Evolutionary conservation across 2,329 filamentous ascomycete genomes (phyloP), one percentile per base, ranked within the genome.

Genomic region (Verticillium longisporum): DNA sequence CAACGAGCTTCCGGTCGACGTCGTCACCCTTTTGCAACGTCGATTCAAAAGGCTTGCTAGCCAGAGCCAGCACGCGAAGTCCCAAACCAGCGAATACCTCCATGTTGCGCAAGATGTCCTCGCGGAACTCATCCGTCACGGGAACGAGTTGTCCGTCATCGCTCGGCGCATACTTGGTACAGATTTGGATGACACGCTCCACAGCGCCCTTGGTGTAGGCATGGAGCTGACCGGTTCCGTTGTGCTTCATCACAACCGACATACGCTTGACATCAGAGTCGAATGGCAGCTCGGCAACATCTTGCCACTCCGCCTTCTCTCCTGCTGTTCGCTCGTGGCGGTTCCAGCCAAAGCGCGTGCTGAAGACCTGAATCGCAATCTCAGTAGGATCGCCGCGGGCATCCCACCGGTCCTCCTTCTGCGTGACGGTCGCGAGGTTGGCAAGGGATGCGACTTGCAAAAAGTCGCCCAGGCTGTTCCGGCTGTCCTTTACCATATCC

Each of bases 241-340:
- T 77, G 59, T 78, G 67, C 62, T 75, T 72, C 72, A 87, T 88
- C 60, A 90, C 82, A 53, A 89, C 87, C 0, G 87, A 89, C 88
- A 91, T 91, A 63, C 86, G 86, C 77, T 91, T 91, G 65, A 90
- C 83, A 63, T 86, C 85, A 0, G 86, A 89, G 67, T 90, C 88
- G 68, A 91, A 91, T 0, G 87, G 87, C 58, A 88, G 86, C 69
- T 91, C 88, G 1, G 84, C 82, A 55, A 88, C 73, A 65, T 87
- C 78, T 53, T 75, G 76, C 82, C 82, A 87, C 50, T 77, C 72
- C 1, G 80, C 74, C 13, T 74, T 73, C 0, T 81, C 74, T 6
- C 81, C 82, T 34, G 78, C 75, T 0, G 77, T 78, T 67, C 84
- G 79, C 15, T 75, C 74, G 18, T 80, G 75, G 45, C 83, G 78